Base-by-base conservation (phyloP, 2,329 filamentous ascomycete genomes). In the Cladophialophora yegresii region DNA sequence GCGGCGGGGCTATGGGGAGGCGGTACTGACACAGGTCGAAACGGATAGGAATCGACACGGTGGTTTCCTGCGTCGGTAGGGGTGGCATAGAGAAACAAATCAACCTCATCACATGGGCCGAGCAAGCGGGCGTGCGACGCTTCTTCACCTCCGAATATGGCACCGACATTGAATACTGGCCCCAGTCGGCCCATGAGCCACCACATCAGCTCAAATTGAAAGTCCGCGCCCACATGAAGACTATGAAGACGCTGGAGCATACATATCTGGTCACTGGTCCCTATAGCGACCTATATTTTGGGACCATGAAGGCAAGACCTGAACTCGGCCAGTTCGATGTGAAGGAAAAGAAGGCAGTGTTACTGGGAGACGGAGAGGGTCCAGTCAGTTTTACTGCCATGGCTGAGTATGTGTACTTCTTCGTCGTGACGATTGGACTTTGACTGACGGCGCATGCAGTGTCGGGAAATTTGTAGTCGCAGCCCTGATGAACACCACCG, bases 201-300 rank as follows among this genome's bases (percentile, higher is more conserved):
- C 87, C 89, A 2, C 89, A 91, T 72, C 88, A 91, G 76, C 76
- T 81, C 61, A 91, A 91, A 74, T 81, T 91, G 59, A 84, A 86
- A 71, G 86, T 91, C n/a, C 82, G 89, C 64, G 84, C 82, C 62
- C 83, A 83, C 32, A 79, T 89, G 33, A 80, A 81, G 47, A 70
- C 74, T 3, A 68, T 71, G 54, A 79, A 81, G 69, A 76, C 80
- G 7, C 73, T 91, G 28, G 80, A 85, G 56, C 81, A 87, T 62
- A 89, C 88, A 0, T 90, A 87, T 72, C 77, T 91, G 0, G 88
- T 91, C 4, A 90, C 88, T 0, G 88, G 88, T 0, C 88, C 88
- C 0, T 91, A 88, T 69, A 83, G 84, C 32, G 88, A 89, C 66
- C 80, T 88, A 72, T 90, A 82, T 77, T 78, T 89, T 51, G 74